phyloP scores from a whole-genome alignment of 2,329 filamentous ascomycete genomes.

The Graphilbum fragrans region DNA sequence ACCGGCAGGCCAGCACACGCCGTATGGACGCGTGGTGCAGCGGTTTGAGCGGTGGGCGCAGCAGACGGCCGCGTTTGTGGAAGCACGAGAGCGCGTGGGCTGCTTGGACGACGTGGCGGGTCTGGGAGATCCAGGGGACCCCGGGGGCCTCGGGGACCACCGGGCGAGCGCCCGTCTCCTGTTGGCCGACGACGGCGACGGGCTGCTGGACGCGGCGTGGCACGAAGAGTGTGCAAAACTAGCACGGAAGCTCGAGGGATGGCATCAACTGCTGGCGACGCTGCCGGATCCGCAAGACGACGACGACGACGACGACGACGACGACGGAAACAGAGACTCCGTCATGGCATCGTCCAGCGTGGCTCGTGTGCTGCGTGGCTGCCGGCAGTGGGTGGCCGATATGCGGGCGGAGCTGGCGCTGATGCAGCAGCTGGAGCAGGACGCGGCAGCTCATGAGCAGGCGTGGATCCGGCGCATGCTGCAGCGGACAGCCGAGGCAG shows the following conservation, averaged over 20 bases:
- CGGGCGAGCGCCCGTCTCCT: background rate
- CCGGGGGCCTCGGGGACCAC: background rate
- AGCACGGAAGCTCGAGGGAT: conserved; percentile 36
- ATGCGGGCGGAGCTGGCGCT: conserved; percentile 51
- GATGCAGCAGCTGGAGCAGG: conserved; percentile 50
- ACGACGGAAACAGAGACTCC: background rate
- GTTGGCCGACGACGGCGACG: background rate
- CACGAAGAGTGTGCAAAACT: conserved; percentile 43
- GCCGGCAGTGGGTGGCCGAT: conserved; percentile 34
- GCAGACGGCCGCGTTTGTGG: conserved; percentile 31
- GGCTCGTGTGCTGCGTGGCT: conserved; percentile 33
- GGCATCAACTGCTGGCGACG: conserved; percentile 6
- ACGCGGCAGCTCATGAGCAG: conserved; percentile 42
- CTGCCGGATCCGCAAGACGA: background rate
- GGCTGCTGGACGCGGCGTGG: conserved; percentile 41
- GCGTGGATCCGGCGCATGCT: conserved; percentile 47
- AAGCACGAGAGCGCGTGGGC: conserved; percentile 20
- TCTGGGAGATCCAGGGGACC: background rate
- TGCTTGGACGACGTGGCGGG: conserved; percentile 2
- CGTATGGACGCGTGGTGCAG: conserved; percentile 40
- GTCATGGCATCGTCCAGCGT: conserved; percentile 25
- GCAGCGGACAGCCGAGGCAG: conserved; percentile 15
- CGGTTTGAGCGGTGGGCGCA: conserved; percentile 50
- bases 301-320: background rate
- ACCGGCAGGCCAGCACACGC: conserved; percentile 9